Evolutionary conservation across 2,329 filamentous ascomycete genomes (phyloP).

Genomic region (Conoideocrella luteorostrata): DNA sequence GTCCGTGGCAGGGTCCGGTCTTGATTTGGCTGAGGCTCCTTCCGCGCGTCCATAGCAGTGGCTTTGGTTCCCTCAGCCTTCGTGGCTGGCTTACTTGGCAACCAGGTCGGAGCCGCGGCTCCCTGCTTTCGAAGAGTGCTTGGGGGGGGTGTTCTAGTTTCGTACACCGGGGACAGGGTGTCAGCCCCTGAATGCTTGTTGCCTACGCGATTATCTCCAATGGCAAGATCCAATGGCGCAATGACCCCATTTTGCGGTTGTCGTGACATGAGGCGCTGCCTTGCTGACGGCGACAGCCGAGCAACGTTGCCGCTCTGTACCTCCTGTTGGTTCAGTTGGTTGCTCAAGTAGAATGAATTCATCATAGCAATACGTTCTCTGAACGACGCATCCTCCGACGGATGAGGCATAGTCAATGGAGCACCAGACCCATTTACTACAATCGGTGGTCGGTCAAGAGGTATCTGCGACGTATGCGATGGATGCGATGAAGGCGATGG

Average conservation of each 20-base stretch:
- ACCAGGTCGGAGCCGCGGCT: slow-evolving; percentile 15
- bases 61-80: slow-evolving; percentile 2
- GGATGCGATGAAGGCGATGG: not conserved
- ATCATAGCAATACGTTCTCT: slow-evolving; percentile 35
- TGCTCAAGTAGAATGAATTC: slow-evolving; percentile 23
- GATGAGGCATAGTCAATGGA: slow-evolving; percentile 9
- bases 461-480: slow-evolving; percentile 11
- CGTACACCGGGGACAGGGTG: slow-evolving; percentile 65
- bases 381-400: slow-evolving; percentile 33
- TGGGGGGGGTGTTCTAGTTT: slow-evolving; percentile 65
- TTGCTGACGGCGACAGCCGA: slow-evolving; percentile 26
- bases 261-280: slow-evolving; percentile 32
- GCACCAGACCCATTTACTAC: slow-evolving; percentile 30
- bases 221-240: slow-evolving; percentile 50
- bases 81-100: slow-evolving; percentile 18
- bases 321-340: slow-evolving; percentile 24
- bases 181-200: slow-evolving; percentile 31
- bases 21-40: not conserved
- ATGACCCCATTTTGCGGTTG: slow-evolving; percentile 43
- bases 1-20: not conserved
- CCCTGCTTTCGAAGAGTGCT: slow-evolving; percentile 47
- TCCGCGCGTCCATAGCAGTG: not conserved
- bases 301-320: slow-evolving; percentile 20
- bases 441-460: slow-evolving; percentile 22
- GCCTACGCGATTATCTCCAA: slow-evolving; percentile 33